Evolutionary conservation across 768 basidiomycete genomes (phyloP).

Genomic region (Mycena indigotica): DNA sequence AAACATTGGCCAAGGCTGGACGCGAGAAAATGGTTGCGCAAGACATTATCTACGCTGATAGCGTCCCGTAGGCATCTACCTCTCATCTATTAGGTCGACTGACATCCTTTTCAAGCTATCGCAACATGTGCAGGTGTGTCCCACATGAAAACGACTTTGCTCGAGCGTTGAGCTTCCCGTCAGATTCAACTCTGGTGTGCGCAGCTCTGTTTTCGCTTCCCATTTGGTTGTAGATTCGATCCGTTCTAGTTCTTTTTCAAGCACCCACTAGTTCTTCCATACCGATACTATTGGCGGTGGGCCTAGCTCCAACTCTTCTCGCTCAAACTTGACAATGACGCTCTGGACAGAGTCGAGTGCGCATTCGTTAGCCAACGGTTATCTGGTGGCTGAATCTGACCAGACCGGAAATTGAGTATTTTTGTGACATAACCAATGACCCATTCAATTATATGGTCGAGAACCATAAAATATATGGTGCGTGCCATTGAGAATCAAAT

Average conservation of each 20-base stretch:
- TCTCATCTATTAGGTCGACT: background rate
- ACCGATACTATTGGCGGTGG: slow-evolving; percentile 77
- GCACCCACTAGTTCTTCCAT: slow-evolving; percentile 65
- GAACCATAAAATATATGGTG: slow-evolving; percentile 70
- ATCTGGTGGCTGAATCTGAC: slow-evolving; percentile 33
- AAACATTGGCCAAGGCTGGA: slow-evolving; percentile 49
- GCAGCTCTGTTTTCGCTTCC: slow-evolving; percentile 29
- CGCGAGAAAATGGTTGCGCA: slow-evolving; percentile 37
- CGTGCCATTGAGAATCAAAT: no score
- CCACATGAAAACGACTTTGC: background rate
- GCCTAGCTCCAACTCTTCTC: slow-evolving; percentile 28
- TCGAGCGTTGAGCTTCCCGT: background rate
- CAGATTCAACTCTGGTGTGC: slow-evolving; percentile 68
- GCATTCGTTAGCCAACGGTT: slow-evolving; percentile 8
- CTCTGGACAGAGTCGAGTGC: slow-evolving; percentile 39
- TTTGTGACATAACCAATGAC: slow-evolving; percentile 67
- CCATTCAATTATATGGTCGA: slow-evolving; percentile 79
- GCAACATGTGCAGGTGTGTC: slow-evolving; percentile 61
- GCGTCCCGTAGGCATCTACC: slow-evolving; percentile 32
- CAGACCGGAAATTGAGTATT: slow-evolving; percentile 74
- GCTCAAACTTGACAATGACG: background rate
- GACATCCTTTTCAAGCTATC: slow-evolving; percentile 52
- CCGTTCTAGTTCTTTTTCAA: slow-evolving; percentile 67
- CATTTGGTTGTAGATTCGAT: slow-evolving; percentile 36
- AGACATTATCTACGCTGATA: slow-evolving; percentile 46